Percentiles rank a stretch among this genome's conserved stretches.
These are phyloP conservation scores for Ustilago vetiveriae DNA, from an alignment of 1,284 basidiomycete species.

Conservation along the genomic window DNA sequence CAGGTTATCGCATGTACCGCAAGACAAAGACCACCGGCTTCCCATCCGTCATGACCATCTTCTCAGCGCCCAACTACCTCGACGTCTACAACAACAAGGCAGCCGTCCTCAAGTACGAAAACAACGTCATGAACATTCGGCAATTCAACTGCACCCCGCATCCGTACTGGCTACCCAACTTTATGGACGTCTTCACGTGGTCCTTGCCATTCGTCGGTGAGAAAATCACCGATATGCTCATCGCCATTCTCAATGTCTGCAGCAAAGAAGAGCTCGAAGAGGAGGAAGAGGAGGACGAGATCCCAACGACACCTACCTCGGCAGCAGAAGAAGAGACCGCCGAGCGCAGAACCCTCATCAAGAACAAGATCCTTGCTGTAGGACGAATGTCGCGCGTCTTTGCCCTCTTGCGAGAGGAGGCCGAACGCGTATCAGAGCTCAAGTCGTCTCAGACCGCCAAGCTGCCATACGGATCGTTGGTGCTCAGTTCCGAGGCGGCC, in stretches of 20 bases:
- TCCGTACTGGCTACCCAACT: slow-evolving; percentile 96
- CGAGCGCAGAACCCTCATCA: slow-evolving; percentile 85
- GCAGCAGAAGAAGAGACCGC: slow-evolving; percentile 71
- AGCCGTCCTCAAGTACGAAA: slow-evolving; percentile 94
- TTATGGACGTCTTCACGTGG: slow-evolving; percentile 99
- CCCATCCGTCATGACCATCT: slow-evolving; percentile 96
- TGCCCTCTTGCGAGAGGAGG: slow-evolving; percentile 96
- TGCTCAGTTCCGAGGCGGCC: slow-evolving; percentile 90
- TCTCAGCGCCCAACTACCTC: slow-evolving; percentile 91
- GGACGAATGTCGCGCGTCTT: slow-evolving; percentile 96
- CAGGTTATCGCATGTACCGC: slow-evolving; percentile 91
- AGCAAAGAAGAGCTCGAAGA: slow-evolving; percentile 93
- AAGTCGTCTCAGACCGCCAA: slow-evolving; percentile 84
- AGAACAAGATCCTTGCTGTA: slow-evolving; percentile 98
- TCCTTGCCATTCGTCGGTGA: slow-evolving; percentile 97
- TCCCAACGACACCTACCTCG: slow-evolving; percentile 41
- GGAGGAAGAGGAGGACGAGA: slow-evolving; percentile 75
- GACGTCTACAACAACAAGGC: slow-evolving; percentile 98
- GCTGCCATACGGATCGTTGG: slow-evolving; percentile 86
- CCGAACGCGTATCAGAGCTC: slow-evolving; percentile 94
- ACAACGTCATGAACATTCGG: slow-evolving; percentile 92
- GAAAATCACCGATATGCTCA: slow-evolving; percentile 96
- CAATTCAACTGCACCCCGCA: slow-evolving; percentile 96
- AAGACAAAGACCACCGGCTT: slow-evolving; percentile 90
- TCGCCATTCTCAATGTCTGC: slow-evolving; percentile 91